These are phyloP conservation scores for Wickerhamomyces mucosus DNA, from an alignment of 805 yeast species.

Conservation along the genomic window DNA sequence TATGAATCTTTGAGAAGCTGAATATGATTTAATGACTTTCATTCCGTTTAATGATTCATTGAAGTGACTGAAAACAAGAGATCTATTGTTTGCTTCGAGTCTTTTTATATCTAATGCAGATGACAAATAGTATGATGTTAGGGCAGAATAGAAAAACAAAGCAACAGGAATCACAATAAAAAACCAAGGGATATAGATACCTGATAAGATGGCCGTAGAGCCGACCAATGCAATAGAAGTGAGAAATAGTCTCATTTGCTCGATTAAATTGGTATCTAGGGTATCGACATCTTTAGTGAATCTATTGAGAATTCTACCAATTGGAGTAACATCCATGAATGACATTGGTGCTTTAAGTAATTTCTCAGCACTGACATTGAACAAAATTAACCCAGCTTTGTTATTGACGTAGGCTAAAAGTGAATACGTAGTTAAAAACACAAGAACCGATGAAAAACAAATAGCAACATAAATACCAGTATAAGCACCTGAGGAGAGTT, in stretches of 20 bases:
- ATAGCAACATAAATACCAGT: constrained; percentile 57
- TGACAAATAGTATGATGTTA: constrained; percentile 53
- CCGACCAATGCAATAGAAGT: constrained; percentile 40
- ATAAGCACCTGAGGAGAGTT: constrained; percentile 37
- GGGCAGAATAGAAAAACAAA: constrained; percentile 29
- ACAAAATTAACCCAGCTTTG: constrained; percentile 45
- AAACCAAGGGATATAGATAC: constrained; percentile 69
- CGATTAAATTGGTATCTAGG: constrained; percentile 68
- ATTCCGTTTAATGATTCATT: constrained; percentile 65
- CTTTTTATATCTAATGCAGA: constrained; percentile 72
- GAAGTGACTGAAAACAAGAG: constrained; percentile 62
- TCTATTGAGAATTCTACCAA: constrained; percentile 76
- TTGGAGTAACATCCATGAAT: constrained; percentile 76
- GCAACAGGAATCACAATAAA: constrained; percentile 56
- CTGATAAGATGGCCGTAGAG: constrained; percentile 57
- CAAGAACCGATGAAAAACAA: constrained; percentile 36
- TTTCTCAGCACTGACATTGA: constrained; percentile 43
- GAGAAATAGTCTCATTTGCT: constrained; percentile 53
- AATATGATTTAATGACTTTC: constrained; percentile 55
- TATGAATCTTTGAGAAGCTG: constrained; percentile 35
- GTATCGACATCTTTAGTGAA: constrained; percentile 83
- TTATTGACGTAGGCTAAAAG: constrained; percentile 44
- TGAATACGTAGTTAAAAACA: constrained; percentile 43
- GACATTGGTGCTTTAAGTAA: constrained; percentile 71
- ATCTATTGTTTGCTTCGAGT: constrained; percentile 62